Base-by-base conservation (phyloP, 495 filamentous ascomycete species). In the Penicillium waksmanii region DNA sequence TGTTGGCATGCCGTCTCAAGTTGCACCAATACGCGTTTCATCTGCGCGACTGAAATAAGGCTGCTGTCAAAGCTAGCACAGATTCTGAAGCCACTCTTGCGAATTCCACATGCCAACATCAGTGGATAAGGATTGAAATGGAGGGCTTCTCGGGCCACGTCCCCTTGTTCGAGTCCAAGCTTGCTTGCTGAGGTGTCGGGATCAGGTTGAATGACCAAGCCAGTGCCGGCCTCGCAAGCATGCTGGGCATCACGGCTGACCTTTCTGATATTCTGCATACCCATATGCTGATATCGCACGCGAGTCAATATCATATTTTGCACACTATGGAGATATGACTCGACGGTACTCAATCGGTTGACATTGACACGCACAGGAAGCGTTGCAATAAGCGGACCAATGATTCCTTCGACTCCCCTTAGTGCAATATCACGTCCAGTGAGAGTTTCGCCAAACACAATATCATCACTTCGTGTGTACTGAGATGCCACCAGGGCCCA, bases 51-150 rank as follows among this genome's bases (percentile, higher is more conserved):
- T 11, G 67, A 62, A 34, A 84, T 71, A 23, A 77, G 49, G 10
- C 64, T 70, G 54, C 77, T 82, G 53, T 89, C 87, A 57, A 87
- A 89, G 62, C 83, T 88, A 1, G 86, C 85, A 63, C 81, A 83
- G 34, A 88, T 71, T 17, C 82, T 58, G 65, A 88, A 84, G 1
- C 85, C 84, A 19, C 75, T 72, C 18, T 80, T 75, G 53, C 77
- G 74, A 7, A 89, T 73, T 10, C 81, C 81, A 66, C 84, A 88
- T 10, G 80, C 84, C 40, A 88, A 66, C 83, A 88, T 89, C 12
- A 89, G 71, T 3, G 83, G 81, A 63, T 89, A 89, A 0, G 85
- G 83, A 57, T 88, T 88, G 69, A 89, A 89, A 57, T 87, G 82
- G 21, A 88, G 76, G 0, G 85, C 85, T 62, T 87, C 86, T 18